Percentiles rank a stretch among this genome's conserved stretches.
These are phyloP conservation scores for Yamadazyma atmosphaerica DNA, from an alignment of 1,139 yeast genomes.

Conservation along the genomic window DNA sequence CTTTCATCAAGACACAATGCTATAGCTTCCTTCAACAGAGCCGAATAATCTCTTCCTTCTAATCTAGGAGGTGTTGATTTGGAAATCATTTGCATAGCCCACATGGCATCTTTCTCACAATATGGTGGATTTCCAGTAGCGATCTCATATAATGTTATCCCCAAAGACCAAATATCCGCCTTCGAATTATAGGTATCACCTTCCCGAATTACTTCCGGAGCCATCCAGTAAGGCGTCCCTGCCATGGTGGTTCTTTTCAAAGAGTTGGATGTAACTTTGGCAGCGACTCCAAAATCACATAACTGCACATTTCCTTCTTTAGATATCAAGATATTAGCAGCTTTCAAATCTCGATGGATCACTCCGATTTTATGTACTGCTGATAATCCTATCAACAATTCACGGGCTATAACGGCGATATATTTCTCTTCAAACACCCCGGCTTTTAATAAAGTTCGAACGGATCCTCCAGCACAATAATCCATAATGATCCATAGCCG, in stretches of 20 bases:
- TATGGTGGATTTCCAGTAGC: constrained; percentile 98
- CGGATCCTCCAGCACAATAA: constrained; percentile 94
- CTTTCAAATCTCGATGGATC: constrained; percentile 93
- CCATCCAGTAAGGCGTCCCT: constrained; percentile 99
- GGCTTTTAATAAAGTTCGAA: constrained; percentile 82
- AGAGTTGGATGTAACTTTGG: constrained; percentile 78
- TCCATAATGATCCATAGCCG: constrained; percentile 98
- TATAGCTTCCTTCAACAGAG: constrained; percentile 78
- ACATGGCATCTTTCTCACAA: constrained; percentile 89
- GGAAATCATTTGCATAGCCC: constrained; percentile 93
- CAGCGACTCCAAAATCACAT: constrained; percentile 98
- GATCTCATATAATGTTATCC: constrained; percentile 90
- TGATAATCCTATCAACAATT: constrained; percentile 71
- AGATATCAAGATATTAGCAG: constrained; percentile 88
- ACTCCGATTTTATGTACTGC: constrained; percentile 88
- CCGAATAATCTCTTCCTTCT: constrained; percentile 84
- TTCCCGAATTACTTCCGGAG: constrained; percentile 95
- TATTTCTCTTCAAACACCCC: constrained; percentile 87
- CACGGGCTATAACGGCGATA: constrained; percentile 79
- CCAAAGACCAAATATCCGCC: constrained; percentile 93
- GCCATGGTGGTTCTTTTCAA: constrained; percentile 91
- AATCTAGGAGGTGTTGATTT: constrained; percentile 92
- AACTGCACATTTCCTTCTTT: constrained; percentile 88
- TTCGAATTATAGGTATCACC: constrained; percentile 83
- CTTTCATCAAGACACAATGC: constrained; percentile 93